Evolutionary conservation across 2,329 filamentous ascomycete genomes (phyloP).

Genomic region (Fusarium robinianum): DNA sequence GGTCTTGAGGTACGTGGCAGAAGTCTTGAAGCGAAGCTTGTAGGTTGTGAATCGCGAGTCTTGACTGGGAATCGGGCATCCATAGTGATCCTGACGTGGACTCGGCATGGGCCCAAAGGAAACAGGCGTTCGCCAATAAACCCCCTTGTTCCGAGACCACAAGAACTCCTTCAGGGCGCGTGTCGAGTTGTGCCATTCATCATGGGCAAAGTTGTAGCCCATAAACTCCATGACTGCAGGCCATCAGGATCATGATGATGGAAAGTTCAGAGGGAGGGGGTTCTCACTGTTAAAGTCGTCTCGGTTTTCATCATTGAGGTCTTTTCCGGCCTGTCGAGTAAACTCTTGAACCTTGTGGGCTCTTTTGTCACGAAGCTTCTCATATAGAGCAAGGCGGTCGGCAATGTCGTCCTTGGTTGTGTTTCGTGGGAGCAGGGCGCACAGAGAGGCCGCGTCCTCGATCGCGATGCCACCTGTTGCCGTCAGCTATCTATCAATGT

Average conservation of each 20-base stretch:
- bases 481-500: neutral
- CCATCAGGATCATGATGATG: neutral
- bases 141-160: conserved; percentile 15
- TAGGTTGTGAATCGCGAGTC: conserved; percentile 49
- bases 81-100: conserved; percentile 24
- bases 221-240: conserved; percentile 16
- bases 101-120: conserved; percentile 33
- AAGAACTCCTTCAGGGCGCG: conserved; percentile 18
- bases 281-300: conserved; percentile 48
- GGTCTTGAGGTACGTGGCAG: conserved; percentile 53
- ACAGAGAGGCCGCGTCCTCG: conserved; percentile 66
- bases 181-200: conserved; percentile 29
- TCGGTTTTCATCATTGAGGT: conserved; percentile 46
- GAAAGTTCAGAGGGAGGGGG: neutral
- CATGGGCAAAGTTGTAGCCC: conserved; percentile 25
- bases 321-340: conserved; percentile 56
- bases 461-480: conserved; percentile 61
- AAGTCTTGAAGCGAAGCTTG: conserved; percentile 55
- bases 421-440: conserved; percentile 56
- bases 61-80: neutral
- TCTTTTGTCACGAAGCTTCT: conserved; percentile 61
- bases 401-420: conserved; percentile 52
- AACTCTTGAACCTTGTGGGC: conserved; percentile 62
- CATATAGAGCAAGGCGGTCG: conserved; percentile 61
- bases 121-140: conserved; percentile 22